Base-by-base conservation (phyloP, 2,329 filamentous ascomycete genomes). In the Aspergillus sp. region DNA sequence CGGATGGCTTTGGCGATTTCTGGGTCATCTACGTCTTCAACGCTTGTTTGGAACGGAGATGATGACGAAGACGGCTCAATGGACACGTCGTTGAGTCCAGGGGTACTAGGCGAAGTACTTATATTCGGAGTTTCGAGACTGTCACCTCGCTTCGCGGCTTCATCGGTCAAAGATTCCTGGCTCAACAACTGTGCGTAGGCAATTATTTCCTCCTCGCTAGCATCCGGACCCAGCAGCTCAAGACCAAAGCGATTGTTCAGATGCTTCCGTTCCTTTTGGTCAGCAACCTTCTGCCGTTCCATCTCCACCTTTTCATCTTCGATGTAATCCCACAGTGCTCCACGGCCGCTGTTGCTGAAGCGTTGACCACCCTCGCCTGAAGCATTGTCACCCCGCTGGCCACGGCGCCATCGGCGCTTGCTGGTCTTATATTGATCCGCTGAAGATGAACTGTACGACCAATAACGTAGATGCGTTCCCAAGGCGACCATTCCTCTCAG, bases 401-500 rank as follows among this genome's bases (percentile, higher is more conserved):
- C 80, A 49, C 88, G 84, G 33, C 88, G 84, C 12, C 85, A 71
- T 7, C 83, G 84, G n/a, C 90, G 85, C 68, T 94, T 95, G 53
- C 81, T 86, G 48, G 83, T 83, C 44, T 85, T 80, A 50, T 85
- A 82, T 51, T 89, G 83, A 59, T 86, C 84, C 0, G 85, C 85
- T 7, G 79, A 79, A 20, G 79, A 79, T n/a, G 90, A 91, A 65
- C 88, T 94, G 64, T 94, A 97, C 3, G 87, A 84, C 93, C 93
- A 98, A 66, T 90, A 97, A 10, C 89, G 86, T 15, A 98, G 72
- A 60, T 91, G 86, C 0, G 86, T 87, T 9, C 93, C 93, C 44
- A 95, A 82, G 1, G 90, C 86, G 1, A 96, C 84, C 51, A 95
- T 82, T 5, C 93, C 93, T 32, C 91, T 84, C 12, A 98, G 78